Conservation (phyloP, 805 yeast species). For the Candida awuae region DNA sequence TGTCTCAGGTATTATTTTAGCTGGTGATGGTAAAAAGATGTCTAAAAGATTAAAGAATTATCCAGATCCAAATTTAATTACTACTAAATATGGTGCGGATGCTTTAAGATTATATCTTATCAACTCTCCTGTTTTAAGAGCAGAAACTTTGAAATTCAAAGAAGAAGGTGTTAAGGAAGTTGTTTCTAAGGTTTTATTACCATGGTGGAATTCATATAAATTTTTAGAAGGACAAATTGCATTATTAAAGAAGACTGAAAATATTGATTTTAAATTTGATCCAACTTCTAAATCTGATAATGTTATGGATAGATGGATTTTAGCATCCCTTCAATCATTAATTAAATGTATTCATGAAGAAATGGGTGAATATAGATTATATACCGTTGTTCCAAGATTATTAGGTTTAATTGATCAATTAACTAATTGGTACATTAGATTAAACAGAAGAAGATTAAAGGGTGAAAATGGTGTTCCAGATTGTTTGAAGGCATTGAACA, state of each 20-base stretch:
- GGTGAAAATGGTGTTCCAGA: constrained; percentile 86
- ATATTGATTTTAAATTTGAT: constrained; percentile 65
- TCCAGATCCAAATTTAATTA: constrained; percentile 84
- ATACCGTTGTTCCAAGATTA: constrained; percentile 92
- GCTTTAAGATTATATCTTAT: constrained; percentile 92
- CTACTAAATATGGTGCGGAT: constrained; percentile 93
- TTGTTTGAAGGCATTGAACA: constrained; percentile 79
- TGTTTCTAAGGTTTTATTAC: constrained; percentile 88
- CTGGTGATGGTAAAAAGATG: constrained; percentile 98
- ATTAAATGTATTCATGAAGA: constrained; percentile 79
- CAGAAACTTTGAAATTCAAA: constrained; percentile 92
- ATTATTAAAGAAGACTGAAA: constrained; percentile 67
- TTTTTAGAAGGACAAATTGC: constrained; percentile 93
- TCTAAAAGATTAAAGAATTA: constrained; percentile 96
- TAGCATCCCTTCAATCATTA: constrained; percentile 92
- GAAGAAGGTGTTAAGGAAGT: constrained; percentile 99
- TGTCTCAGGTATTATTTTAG: constrained; percentile 93
- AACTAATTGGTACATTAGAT: constrained; percentile 98
- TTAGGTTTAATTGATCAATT: constrained; percentile 84
- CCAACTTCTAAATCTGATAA: constrained; percentile 58
- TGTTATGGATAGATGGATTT: constrained; percentile 96
- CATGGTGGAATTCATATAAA: constrained; percentile 98
- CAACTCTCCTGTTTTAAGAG: constrained; percentile 95
- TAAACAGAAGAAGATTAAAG: constrained; percentile 96
- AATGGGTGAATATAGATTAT: constrained; percentile 83